A percentile compares a stretch with the other conserved stretches of the same genome.
phyloP scores from a whole-genome alignment of 2,329 filamentous ascomycete genomes.

The Chaetomium globosum region DNA sequence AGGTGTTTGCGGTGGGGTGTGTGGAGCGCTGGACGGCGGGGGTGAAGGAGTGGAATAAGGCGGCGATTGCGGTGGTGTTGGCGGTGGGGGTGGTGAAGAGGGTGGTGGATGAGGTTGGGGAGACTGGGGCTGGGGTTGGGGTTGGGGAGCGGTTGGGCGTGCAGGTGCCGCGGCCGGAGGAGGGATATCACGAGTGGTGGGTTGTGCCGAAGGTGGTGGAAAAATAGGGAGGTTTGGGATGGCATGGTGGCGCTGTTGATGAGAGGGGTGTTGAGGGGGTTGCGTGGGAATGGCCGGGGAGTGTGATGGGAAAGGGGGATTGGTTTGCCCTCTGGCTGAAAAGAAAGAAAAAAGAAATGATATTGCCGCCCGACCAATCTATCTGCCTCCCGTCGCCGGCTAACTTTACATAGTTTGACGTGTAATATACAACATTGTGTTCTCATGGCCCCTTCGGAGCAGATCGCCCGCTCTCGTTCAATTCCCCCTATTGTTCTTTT shows the following conservation, averaged over 20 bases:
- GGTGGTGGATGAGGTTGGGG: constrained; percentile 47
- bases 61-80: constrained; percentile 71
- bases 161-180: constrained; percentile 56
- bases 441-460: not conserved
- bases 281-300: too few relatives aligned
- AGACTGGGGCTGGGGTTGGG: constrained; percentile 43
- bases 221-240: constrained; percentile 8
- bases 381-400: not conserved
- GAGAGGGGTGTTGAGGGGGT: not conserved
- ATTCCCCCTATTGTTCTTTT: not conserved
- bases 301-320: not conserved
- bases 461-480: not conserved
- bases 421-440: constrained; percentile 9
- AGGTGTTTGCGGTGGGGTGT: constrained; percentile 59
- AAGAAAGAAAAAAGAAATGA: not conserved
- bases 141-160: constrained; percentile 43
- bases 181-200: constrained; percentile 67
- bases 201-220: constrained; percentile 56
- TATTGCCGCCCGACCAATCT: constrained; percentile 5
- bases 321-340: not conserved
- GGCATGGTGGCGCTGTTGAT: too few relatives aligned
- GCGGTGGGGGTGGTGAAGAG: constrained; percentile 64
- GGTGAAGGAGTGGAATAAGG: constrained; percentile 63
- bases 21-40: constrained; percentile 65
- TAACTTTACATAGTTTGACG: constrained; percentile 2